Evolutionary conservation across 176 grass and related monocot species (phyloP), one percentile per base, ranked within the genome.

Genomic region (Triticum dicoccoides): DNA sequence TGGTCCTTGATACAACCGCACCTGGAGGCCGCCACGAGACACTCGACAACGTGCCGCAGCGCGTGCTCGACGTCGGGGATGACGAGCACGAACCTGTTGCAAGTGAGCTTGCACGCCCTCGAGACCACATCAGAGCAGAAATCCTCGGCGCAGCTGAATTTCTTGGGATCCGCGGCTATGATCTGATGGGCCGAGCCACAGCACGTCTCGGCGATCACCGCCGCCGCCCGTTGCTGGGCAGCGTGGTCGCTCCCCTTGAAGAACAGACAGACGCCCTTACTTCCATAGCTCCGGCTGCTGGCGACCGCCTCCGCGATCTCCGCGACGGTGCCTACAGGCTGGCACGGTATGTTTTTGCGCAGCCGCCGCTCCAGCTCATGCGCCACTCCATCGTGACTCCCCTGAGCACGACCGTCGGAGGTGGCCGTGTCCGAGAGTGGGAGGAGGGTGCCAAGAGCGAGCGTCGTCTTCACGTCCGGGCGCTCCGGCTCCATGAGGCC

Each of bases 351-450:
- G 86, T 94, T 92, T 81, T 84, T 89, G 73, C 86, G 79, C 84
- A 95, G 67, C 63, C 88, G 81, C 54, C 69, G 69, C 82, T 86
- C 84, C 64, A 98, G 89, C 23, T 93, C 91, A 25, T 27, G 76
- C 41, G 63, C 84, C 4, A 24, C 24, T 23, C 15, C 39, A 18
- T 83, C 88, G 34, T 65, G 45, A 12, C 42, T 86, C 27, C 45
- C 78, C 29, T 35, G 72, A 6, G 87, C 79, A 12, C 86, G 65
- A 23, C 73, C 77, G 3, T 73, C 52, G 18, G 96, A 98, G 3
- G 91, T 87, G 4, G 96, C 96, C n/a, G 93, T 92, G 86, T 95
- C 93, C 15, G 91, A 95, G 59, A 82, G 78, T n/a, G 84, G 87
- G 47, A 89, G 85, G 39, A 87, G 72, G 44, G 69, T 85, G 34